phyloP scores from a whole-genome alignment of 78 protist species.

The Abeoforma whisleri region DNA sequence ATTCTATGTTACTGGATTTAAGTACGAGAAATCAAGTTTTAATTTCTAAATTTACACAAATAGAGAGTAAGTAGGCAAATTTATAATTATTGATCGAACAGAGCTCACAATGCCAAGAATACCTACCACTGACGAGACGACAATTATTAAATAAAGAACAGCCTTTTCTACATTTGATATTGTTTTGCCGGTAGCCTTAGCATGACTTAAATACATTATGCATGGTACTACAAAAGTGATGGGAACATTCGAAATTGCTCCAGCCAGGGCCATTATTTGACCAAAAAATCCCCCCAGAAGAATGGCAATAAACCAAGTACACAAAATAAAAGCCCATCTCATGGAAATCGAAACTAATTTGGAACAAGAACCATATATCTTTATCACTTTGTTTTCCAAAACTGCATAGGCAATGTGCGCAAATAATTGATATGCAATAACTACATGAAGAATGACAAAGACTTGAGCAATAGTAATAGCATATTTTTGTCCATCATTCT shows the following conservation, averaged over 20 bases:
- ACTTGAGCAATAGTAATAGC: constrained; percentile 37
- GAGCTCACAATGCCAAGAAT: too few relatives aligned
- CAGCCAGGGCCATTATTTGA: constrained; percentile 24
- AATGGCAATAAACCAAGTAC: constrained; percentile 32
- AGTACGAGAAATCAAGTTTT: too few relatives aligned
- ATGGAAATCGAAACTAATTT: neutral
- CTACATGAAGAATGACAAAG: constrained; percentile 20
- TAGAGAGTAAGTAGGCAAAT: too few relatives aligned
- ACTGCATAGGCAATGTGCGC: constrained; percentile 21
- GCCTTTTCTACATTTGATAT: too few relatives aligned
- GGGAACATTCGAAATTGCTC: constrained; percentile 8
- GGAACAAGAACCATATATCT: neutral
- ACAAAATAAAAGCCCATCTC: neutral
- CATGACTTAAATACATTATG: too few relatives aligned
- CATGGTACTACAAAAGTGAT: constrained; percentile 12
- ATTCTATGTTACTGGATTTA: too few relatives aligned
- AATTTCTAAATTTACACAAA: too few relatives aligned
- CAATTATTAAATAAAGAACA: too few relatives aligned
- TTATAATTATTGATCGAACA: too few relatives aligned
- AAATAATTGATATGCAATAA: constrained; percentile 30
- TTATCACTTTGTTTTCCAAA: neutral
- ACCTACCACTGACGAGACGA: too few relatives aligned
- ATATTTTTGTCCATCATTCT: neutral
- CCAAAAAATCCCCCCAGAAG: constrained; percentile 14
- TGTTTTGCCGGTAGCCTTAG: too few relatives aligned